Evolutionary conservation across 2,329 filamentous ascomycete genomes (phyloP).

Genomic region (Alternaria gansuensis): DNA sequence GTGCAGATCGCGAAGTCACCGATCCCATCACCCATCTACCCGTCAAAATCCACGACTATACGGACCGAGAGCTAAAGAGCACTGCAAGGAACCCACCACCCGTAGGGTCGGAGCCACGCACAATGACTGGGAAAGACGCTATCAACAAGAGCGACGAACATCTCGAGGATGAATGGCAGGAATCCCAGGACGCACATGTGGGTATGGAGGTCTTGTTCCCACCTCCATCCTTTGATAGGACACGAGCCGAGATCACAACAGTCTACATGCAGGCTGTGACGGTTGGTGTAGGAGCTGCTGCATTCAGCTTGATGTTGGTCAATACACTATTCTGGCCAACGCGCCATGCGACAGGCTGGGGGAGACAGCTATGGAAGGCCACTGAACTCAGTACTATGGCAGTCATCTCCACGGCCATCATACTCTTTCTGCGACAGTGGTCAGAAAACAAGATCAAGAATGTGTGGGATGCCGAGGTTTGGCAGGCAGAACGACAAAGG

Average conservation of each 20-base stretch:
- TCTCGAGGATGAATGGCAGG: slow-evolving; percentile 55
- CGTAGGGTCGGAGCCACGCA: slow-evolving; percentile 52
- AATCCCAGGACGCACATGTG: slow-evolving; percentile 55
- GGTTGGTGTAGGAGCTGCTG: slow-evolving; percentile 49
- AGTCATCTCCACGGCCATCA: slow-evolving; percentile 44
- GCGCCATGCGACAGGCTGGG: slow-evolving; percentile 43
- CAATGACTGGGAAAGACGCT: slow-evolving; percentile 57
- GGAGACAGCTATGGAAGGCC: slow-evolving; percentile 40
- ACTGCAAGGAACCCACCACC: slow-evolving; percentile 58
- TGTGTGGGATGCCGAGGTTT: slow-evolving; percentile 74
- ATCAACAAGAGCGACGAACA: slow-evolving; percentile 57
- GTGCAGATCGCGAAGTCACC: slow-evolving; percentile 68
- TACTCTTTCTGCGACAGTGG: slow-evolving; percentile 66
- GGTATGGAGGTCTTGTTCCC: slow-evolving; percentile 63
- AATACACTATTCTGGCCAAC: slow-evolving; percentile 49
- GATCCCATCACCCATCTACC: slow-evolving; percentile 77
- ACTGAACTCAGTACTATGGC: slow-evolving; percentile 42
- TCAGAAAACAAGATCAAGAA: slow-evolving; percentile 67
- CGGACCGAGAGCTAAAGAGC: slow-evolving; percentile 66
- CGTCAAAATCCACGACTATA: slow-evolving; percentile 73
- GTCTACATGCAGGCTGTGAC: slow-evolving; percentile 59
- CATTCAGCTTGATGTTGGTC: slow-evolving; percentile 49
- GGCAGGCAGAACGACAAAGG: slow-evolving; percentile 69
- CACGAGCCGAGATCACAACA: slow-evolving; percentile 56
- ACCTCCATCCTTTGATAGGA: slow-evolving; percentile 60